Base-by-base conservation (phyloP, 108 stramenopile species). In the Stephanodiscus minutulus region DNA sequence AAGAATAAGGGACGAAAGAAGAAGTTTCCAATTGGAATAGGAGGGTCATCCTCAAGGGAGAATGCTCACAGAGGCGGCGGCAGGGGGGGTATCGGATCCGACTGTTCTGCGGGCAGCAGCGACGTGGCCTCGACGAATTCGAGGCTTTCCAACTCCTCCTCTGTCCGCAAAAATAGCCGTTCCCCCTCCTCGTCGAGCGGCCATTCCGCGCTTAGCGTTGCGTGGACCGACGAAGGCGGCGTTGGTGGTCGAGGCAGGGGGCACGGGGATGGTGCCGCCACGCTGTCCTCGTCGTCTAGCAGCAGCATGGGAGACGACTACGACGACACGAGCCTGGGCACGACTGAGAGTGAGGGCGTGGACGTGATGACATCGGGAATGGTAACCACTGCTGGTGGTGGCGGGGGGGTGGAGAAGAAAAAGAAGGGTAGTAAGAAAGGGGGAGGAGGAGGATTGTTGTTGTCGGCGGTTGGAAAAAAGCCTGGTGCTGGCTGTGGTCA, bases 251-350 rank as follows among this genome's bases (percentile, higher is more conserved):
- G 56, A 47, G 28, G 50, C 17, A 21, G 37, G 15, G 43, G 58
- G 21, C 27, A 18, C 35, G 37, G 47, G 12, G 41, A 43, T 49
- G 46, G 56, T 60, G 27, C 59, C 29, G 46, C 57, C 46, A 48
- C 70, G 18, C 47, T 60, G 56, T 31, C 37, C n/a, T 74, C 73
- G 6, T 65, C 63, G 5, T 56, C 73, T 4, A 61, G 58, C 31
- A 66, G 65, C 33, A 66, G 64, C 57, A 74, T 74, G 73, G 74
- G 72, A 29, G 72, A 68, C 49, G 65, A 24, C n/a, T 71, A 71
- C 36, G 70, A 71, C 21, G 46, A 76, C 68, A 49, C 74, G 25
- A 76, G 74, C 39, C 66, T 76, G 48, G 74, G 66, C 8, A 68
- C 74, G 13, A 76, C 74, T 33, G 74, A 76, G 20, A 76, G 74